Evolutionary conservation across 2,329 filamentous ascomycete genomes (phyloP).

Genomic region (Cladosporium sp.): DNA sequence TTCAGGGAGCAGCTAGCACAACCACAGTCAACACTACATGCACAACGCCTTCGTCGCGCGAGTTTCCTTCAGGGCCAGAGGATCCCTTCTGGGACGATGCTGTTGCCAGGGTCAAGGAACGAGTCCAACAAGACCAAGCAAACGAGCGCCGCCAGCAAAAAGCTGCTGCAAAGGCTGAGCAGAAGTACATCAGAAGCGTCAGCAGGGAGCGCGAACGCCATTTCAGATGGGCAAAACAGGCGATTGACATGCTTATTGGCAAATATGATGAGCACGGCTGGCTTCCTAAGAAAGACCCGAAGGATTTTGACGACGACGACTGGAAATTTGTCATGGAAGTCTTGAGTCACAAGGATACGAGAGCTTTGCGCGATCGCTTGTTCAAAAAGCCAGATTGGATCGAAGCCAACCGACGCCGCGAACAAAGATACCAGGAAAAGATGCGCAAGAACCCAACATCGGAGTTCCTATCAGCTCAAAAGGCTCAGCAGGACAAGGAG

Average conservation of each 20-base stretch:
- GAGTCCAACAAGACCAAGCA: constrained; percentile 1
- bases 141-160: constrained; percentile 10
- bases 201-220: constrained; percentile 7
- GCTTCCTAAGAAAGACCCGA: constrained; percentile 11
- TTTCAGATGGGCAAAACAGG: constrained; percentile 12
- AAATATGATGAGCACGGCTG: constrained; percentile 11
- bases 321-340: constrained; percentile 6
- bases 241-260: constrained; percentile 8
- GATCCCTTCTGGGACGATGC: constrained; percentile 1
- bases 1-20: not conserved
- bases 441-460: constrained; percentile 4
- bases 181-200: not conserved
- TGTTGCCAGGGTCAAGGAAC: constrained; percentile 4
- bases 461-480: not conserved
- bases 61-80: constrained; percentile 5
- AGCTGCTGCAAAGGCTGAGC: constrained; percentile 8
- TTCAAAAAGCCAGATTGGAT: constrained; percentile 7
- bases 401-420: not conserved
- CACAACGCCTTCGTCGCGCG: not conserved
- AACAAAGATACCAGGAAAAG: not conserved
- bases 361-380: not conserved
- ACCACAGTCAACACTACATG: not conserved
- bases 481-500: not conserved
- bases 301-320: constrained; percentile 9
- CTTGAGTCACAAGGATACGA: constrained; percentile 1